These are phyloP conservation scores for Mikania micrantha DNA, from an alignment of 129 eudicot genomes.

Conservation along the genomic window DNA sequence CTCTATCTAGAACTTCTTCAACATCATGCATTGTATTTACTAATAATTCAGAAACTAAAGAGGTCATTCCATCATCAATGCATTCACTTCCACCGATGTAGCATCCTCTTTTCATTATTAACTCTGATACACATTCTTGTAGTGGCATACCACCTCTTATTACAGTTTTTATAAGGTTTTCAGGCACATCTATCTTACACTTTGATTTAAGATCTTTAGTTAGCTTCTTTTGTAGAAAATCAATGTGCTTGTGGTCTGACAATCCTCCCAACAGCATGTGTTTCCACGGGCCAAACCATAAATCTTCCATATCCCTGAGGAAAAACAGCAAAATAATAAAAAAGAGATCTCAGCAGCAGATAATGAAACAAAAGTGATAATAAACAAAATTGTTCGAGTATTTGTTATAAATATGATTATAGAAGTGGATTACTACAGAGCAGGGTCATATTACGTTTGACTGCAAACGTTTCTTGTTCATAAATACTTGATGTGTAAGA, in stretches of 20 bases:
- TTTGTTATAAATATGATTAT: neutral
- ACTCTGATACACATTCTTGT: slow-evolving; percentile 34
- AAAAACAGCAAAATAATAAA: neutral
- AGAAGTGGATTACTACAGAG: neutral
- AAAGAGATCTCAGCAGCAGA: neutral
- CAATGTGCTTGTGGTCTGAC: slow-evolving; percentile 41
- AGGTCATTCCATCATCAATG: slow-evolving; percentile 17
- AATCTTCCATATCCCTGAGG: slow-evolving; percentile 71
- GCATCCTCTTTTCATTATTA: slow-evolving; percentile 60
- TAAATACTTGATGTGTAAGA: neutral
- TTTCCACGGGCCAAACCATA: slow-evolving; percentile 91
- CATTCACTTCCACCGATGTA: slow-evolving; percentile 33
- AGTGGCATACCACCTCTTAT: slow-evolving; percentile 33
- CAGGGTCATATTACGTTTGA: neutral
- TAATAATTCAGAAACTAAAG: slow-evolving; percentile 25
- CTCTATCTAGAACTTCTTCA: slow-evolving; percentile 39
- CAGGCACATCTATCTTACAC: slow-evolving; percentile 22
- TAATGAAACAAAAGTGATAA: neutral
- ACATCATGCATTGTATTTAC: slow-evolving; percentile 26
- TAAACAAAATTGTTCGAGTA: neutral
- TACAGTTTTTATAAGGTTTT: slow-evolving; percentile 33
- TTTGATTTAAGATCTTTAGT: slow-evolving; percentile 33
- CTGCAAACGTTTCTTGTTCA: neutral
- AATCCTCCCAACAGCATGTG: slow-evolving; percentile 58
- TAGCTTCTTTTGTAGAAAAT: slow-evolving; percentile 40